Evolutionary conservation across 1,139 yeast species (phyloP).

Genomic region (Meyerozyma smithsonii): DNA sequence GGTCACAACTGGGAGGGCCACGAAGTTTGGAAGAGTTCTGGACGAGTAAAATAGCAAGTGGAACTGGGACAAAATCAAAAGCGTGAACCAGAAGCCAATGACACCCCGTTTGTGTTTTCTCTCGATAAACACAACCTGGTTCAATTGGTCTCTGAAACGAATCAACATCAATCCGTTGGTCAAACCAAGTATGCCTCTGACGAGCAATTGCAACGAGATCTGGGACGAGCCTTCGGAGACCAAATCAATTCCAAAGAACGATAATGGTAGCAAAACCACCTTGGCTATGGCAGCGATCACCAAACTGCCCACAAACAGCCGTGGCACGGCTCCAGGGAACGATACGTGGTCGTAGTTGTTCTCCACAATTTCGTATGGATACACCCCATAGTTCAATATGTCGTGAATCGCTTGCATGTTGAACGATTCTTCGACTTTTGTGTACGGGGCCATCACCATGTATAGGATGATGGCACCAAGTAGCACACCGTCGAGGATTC

Average conservation of each 20-base stretch:
- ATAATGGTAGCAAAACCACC: slow-evolving; percentile 23
- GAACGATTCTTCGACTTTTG: slow-evolving; percentile 94
- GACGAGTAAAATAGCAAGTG: slow-evolving; percentile 75
- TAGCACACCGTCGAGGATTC: slow-evolving; percentile 25
- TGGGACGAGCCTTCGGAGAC: slow-evolving; percentile 25
- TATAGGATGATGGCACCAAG: slow-evolving; percentile 35
- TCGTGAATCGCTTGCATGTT: slow-evolving; percentile 89
- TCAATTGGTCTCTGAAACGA: slow-evolving; percentile 22
- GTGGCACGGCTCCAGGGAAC: slow-evolving; percentile 88
- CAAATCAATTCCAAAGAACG: slow-evolving; percentile 18
- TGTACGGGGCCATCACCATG: slow-evolving; percentile 62
- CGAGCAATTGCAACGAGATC: slow-evolving; percentile 42
- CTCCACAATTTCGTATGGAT: slow-evolving; percentile 28
- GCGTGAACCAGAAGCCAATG: slow-evolving; percentile 54
- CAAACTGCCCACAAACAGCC: slow-evolving; percentile 78
- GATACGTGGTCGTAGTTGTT: slow-evolving; percentile 62
- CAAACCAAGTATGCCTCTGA: slow-evolving; percentile 52
- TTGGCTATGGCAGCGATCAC: slow-evolving; percentile 39
- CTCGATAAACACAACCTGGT: slow-evolving; percentile 21
- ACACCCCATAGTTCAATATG: slow-evolving; percentile 58
- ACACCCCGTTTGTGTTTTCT: slow-evolving; percentile 16
- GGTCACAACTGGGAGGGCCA: slow-evolving; percentile 73
- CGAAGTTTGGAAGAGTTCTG: slow-evolving; percentile 80
- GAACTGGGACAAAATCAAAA: slow-evolving; percentile 64
- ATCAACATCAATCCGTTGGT: slow-evolving; percentile 35